A percentile compares a stretch with the other conserved stretches of the same genome.
Evolutionary conservation across 805 yeast genomes (phyloP).

Genomic region (Myxozyma kluyveri): DNA sequence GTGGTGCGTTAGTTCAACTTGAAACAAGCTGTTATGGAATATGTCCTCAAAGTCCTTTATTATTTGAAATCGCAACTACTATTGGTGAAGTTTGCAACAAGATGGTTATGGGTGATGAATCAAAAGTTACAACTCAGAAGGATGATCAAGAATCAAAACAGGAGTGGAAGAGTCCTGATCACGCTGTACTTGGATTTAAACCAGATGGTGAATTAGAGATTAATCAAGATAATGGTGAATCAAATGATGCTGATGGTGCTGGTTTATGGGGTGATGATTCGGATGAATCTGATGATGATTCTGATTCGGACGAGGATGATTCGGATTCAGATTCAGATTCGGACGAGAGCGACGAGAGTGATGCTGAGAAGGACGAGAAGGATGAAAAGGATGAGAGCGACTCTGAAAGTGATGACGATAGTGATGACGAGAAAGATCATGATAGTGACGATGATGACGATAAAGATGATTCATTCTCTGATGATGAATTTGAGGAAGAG

Average conservation of each 20-base stretch:
- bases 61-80: constrained; percentile 17
- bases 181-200: not conserved
- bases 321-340: not conserved
- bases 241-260: not conserved
- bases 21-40: constrained; percentile 29
- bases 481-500: not conserved
- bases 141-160: constrained; percentile 4
- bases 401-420: not conserved
- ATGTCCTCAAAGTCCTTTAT: constrained; percentile 26
- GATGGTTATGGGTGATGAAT: constrained; percentile 8
- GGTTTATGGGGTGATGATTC: not conserved
- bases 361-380: constrained; percentile 1
- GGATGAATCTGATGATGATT: constrained; percentile 1
- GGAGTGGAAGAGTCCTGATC: too few relatives aligned
- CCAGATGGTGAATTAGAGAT: too few relatives aligned
- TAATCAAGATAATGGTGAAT: not conserved
- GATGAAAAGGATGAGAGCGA: constrained; percentile 7
- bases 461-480: not conserved
- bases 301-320: not conserved
- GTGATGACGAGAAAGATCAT: not conserved
- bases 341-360: constrained; percentile 6
- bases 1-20: constrained; percentile 24
- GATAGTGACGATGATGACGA: constrained; percentile 4
- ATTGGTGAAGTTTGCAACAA: constrained; percentile 23
- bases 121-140: constrained; percentile 2